Base-by-base conservation (phyloP, 306 rosid species). In the Begonia peltatifolia region DNA sequence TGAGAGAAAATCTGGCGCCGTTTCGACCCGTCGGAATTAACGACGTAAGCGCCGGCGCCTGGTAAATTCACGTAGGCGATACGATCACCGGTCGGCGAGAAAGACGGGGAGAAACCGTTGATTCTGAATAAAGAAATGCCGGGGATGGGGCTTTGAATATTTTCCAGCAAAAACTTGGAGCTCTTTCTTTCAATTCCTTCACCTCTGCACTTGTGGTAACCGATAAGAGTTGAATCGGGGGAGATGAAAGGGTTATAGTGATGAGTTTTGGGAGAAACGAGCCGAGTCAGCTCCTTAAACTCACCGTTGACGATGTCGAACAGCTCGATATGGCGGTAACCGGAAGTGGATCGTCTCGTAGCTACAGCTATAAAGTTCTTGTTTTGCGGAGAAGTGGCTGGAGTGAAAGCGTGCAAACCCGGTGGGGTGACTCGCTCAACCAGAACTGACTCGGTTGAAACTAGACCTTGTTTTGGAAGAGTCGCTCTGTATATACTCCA, bases 221-320 rank as follows among this genome's bases (percentile, higher is more conserved):
- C 97, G 35, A 89, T 74, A 59, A 74, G 71, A 1, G 57, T 10
- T 0, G 79, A 58, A 53, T 85, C 97, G 10, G 83, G 66, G 5
- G 95, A 84, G 52, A 89, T 56, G 54, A 89, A 89, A 53, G 97
- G 97, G 81, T 89, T 89, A 5, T 78, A 73, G 62, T 89, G 94
- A 65, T 89, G 94, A 23, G 78, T 2, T 0, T 50, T 6, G 0
- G 94, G 95, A 0, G 97, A 73, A 43, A 82, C 70, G 0, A 25
- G 58, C 0, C 87, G 74, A 46, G 97, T 89, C 6, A 89, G 46
- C 72, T 85, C 90, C 46, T 11, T 68, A 76, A 89, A 89, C 71
- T 79, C 76, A 47, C 68, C 70, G 41, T 38, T 60, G 14, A 47
- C 59, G 38, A 85, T 50, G 58, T 85, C 60, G 41, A 80, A 80